Evolutionary conservation across 257 asterid species (phyloP).

Genomic region (Nicotiana paniculata): DNA sequence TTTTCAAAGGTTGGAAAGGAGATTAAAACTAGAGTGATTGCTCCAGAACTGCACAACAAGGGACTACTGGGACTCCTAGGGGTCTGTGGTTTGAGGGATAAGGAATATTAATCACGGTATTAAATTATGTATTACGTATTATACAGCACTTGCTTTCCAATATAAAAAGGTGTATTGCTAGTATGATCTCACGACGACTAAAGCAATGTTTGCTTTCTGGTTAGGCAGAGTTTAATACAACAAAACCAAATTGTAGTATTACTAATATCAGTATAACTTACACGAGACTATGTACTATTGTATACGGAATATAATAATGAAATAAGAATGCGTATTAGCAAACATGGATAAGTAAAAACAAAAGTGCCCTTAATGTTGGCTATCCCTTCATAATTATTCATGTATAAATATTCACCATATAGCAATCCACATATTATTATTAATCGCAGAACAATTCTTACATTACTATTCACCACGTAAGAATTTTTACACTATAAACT

Average conservation of each 20-base stretch:
- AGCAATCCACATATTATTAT: not conserved
- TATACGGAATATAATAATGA: no score
- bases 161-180: not conserved
- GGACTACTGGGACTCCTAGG: no score
- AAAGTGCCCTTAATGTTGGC: not conserved
- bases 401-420: no score
- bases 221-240: not conserved
- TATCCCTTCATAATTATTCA: not conserved
- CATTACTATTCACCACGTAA: not conserved
- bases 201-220: not conserved
- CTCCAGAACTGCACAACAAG: no score
- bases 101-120: not conserved
- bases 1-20: no score
- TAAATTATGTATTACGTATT: not conserved
- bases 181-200: not conserved
- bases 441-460: no score
- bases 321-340: not conserved
- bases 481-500: not conserved
- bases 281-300: no score
- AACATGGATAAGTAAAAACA: not conserved
- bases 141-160: not conserved
- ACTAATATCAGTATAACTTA: not conserved
- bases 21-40: no score
- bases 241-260: not conserved
- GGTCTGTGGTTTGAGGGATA: no score